Percentiles rank a stretch among this genome's conserved stretches.
Evolutionary conservation across 352 stramenopile species (phyloP).

Genomic region (Saprolegnia diclina): DNA sequence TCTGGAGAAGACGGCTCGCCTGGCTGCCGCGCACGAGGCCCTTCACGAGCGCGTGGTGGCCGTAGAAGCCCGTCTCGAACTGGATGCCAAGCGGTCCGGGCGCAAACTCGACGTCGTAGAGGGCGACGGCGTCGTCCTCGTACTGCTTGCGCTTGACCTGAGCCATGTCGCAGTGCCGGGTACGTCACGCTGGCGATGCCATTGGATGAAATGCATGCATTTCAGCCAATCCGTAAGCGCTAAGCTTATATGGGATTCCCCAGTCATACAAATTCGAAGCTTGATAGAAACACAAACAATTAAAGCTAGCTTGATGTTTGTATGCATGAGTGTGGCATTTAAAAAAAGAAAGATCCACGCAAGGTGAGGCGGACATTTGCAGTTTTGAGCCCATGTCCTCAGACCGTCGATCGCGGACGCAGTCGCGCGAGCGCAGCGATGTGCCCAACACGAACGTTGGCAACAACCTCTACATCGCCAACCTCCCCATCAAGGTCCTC

Average conservation of each 20-base stretch:
- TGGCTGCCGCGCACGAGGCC: conserved; percentile 34
- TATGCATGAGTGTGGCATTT: neutral
- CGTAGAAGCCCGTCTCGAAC: conserved; percentile 56
- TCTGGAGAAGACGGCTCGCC: conserved; percentile 32
- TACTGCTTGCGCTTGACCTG: conserved; percentile 18
- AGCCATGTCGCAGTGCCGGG: neutral
- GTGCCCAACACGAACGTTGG: conserved; percentile 44
- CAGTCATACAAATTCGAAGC: neutral
- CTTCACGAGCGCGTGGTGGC: conserved; percentile 43
- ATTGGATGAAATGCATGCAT: conserved; percentile 9
- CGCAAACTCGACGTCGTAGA: conserved; percentile 58
- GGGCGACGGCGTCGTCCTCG: conserved; percentile 36
- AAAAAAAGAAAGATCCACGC: neutral
- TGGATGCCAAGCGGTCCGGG: conserved; percentile 42
- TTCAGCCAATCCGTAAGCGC: neutral
- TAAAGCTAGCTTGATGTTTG: neutral
- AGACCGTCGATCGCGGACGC: neutral
- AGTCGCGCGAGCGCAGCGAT: neutral
- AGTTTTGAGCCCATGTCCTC: neutral
- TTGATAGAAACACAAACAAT: neutral
- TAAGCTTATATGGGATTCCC: neutral
- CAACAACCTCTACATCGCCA: conserved; percentile 81
- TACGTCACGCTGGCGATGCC: neutral
- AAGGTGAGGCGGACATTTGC: neutral
- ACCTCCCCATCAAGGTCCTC: conserved; percentile 38